Base-by-base conservation (phyloP, 2,329 filamentous ascomycete genomes). In the Penicillium brasilianum region DNA sequence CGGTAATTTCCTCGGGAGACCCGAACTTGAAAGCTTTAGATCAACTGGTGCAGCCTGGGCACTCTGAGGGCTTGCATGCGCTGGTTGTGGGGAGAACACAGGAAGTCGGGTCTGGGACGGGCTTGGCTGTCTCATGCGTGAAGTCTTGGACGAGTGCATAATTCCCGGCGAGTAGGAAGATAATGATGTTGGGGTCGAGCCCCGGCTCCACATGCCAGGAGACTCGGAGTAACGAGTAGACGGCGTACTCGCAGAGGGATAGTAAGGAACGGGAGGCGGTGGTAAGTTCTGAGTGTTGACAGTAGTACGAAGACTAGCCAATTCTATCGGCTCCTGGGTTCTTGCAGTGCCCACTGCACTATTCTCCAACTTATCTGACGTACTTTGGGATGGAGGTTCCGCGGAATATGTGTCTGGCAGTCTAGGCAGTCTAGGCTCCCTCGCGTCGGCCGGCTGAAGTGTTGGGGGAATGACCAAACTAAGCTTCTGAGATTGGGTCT, bases 81-180 rank as follows among this genome's bases (percentile, higher is more conserved):
- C 58, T 13, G 58, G 39, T 30, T 67, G 58, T 20, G 69, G 69
- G 20, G 72, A 74, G 20, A 72, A 71, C 1, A 73, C 61, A 13
- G 74, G 73, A 46, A 73, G 70, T 64, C 75, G 78, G 11, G 78
- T 76, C 44, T 79, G 67, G 13, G 73, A 72, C 25, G 74, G 72
- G 50, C 74, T 78, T 2, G 71, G 69, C 60, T 78, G 76, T 66
- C 74, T 75, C 39, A 76, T 61, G 41, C 75, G 70, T 30, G 72
- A 69, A 55, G 73, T 58, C 55, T 80, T 80, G 3, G 72, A 69
- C n/a, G 79, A 72, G 18, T 78, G 74, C 39, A 77, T 70, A 56
- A 81, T 75, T 7, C 80, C 79, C 5, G 81, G 81, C 4, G 81
- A 83, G 59, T 80, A 79, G 13, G 81, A 83, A 11, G 80, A 83